phyloP scores from a whole-genome alignment of 1,284 basidiomycete species.

The Blastosporella zonata region DNA sequence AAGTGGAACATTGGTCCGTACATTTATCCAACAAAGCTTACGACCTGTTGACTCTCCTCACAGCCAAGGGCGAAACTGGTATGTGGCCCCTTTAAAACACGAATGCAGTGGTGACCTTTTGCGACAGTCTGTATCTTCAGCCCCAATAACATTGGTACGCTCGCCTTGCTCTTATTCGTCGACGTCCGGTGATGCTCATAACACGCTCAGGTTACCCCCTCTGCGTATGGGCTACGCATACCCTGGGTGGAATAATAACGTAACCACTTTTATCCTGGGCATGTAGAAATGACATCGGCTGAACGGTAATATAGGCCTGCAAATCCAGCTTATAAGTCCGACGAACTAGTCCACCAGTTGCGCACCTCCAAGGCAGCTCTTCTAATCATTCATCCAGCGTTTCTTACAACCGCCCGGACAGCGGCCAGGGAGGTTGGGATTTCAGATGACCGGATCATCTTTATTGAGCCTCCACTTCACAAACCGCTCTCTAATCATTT shows the following conservation, averaged over 20 bases:
- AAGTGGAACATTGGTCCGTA: slow-evolving; percentile 58
- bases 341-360: slow-evolving; percentile 70
- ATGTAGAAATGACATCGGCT: slow-evolving; percentile 12
- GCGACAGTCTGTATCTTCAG: slow-evolving; percentile 61
- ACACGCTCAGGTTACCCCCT: slow-evolving; percentile 60
- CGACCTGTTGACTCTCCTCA: slow-evolving; percentile 2
- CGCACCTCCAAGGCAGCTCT: slow-evolving; percentile 51
- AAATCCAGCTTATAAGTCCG: slow-evolving; percentile 69
- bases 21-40: not conserved
- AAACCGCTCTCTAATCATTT: slow-evolving; percentile 16
- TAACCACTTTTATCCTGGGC: slow-evolving; percentile 27
- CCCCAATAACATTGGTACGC: slow-evolving; percentile 62
- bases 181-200: slow-evolving; percentile 7
- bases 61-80: slow-evolving; percentile 41
- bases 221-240: slow-evolving; percentile 72
- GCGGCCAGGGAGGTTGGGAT: slow-evolving; percentile 55
- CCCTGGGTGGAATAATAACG: slow-evolving; percentile 70
- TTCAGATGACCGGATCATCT: slow-evolving; percentile 49
- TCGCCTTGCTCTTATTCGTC: slow-evolving; percentile 1
- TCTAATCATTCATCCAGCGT: slow-evolving; percentile 61
- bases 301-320: slow-evolving; percentile 36
- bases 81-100: slow-evolving; percentile 15
- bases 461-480: slow-evolving; percentile 39
- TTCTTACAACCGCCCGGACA: slow-evolving; percentile 54
- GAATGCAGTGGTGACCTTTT: slow-evolving; percentile 1